These are phyloP conservation scores for Sarocladium kiliense DNA, from an alignment of 2,329 filamentous ascomycete genomes.

Conservation along the genomic window DNA sequence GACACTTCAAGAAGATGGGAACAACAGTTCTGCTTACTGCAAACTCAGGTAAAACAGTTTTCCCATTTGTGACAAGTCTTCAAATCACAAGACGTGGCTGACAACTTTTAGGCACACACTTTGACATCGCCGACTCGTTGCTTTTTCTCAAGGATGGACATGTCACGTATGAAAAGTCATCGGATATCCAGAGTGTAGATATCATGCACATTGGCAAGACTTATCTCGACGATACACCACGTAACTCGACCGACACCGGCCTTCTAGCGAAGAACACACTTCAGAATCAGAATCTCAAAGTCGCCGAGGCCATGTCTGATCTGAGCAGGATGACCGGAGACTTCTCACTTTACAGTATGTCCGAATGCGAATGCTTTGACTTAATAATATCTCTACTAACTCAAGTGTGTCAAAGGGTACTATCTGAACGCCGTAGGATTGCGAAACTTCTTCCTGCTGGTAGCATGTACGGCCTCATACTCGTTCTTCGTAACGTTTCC, in stretches of 20 bases:
- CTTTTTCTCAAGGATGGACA: conserved; percentile 30
- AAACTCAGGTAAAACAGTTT: neutral
- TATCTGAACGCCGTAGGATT: conserved; percentile 24
- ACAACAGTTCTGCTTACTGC: conserved; percentile 15
- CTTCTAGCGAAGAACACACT: too few species aligned
- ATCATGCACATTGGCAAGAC: too few species aligned
- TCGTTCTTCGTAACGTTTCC: conserved; percentile 31
- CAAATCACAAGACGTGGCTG: too few species aligned
- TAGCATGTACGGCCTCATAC: conserved; percentile 18
- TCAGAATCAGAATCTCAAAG: neutral
- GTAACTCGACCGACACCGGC: too few species aligned
- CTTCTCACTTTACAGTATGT: conserved; percentile 14
- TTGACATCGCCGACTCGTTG: conserved; percentile 35
- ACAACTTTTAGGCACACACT: conserved; percentile 28
- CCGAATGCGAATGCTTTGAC: conserved; percentile 21
- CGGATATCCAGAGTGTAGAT: too few species aligned
- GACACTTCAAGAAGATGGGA: neutral
- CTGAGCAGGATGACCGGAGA: conserved; percentile 25
- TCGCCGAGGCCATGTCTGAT: neutral
- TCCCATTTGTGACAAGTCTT: too few species aligned
- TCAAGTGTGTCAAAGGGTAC: conserved; percentile 17
- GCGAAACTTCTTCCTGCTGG: conserved; percentile 21
- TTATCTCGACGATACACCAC: too few species aligned
- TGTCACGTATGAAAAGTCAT: conserved; percentile 33
- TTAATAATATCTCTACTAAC: conserved; percentile 15